Conservation (phyloP, 139 green algal species). For the Raphidocelis subcapitata region DNA sequence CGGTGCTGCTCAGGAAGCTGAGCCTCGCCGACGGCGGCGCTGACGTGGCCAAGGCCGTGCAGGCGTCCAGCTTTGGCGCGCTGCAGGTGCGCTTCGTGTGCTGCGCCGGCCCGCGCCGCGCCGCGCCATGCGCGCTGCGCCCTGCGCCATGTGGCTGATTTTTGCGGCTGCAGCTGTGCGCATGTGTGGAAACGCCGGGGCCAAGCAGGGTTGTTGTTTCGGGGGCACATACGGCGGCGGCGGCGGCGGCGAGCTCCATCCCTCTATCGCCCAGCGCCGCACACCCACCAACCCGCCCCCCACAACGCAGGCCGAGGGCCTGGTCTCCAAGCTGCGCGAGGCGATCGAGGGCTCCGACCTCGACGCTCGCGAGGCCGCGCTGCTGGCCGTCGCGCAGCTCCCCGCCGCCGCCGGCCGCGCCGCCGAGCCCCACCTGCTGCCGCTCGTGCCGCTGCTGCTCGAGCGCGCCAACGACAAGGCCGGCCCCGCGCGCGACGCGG, state of each 20-base stretch:
- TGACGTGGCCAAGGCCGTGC: conserved; percentile 13
- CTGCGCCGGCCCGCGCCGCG: no score
- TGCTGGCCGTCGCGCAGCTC: conserved; percentile 43
- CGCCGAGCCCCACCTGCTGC: conserved; percentile 71
- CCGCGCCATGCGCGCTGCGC: no score
- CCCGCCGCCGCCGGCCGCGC: conserved; percentile 31
- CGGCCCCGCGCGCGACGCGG: conserved; percentile 50
- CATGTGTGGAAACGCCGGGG: no score
- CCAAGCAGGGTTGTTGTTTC: no score
- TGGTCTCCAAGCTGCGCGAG: conserved; percentile 21
- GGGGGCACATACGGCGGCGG: no score
- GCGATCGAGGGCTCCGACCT: conserved; percentile 11
- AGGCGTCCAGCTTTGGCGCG: conserved; percentile 14
- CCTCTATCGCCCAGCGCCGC: no score
- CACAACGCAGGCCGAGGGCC: conserved; percentile 9
- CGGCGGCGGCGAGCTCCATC: no score
- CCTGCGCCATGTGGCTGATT: no score
- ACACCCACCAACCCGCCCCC: no score
- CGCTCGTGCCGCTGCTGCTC: conserved; percentile 61
- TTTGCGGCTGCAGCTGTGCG: no score
- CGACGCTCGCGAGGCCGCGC: conserved; percentile 41
- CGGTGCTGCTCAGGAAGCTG: conserved; percentile 17
- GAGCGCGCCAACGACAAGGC: conserved; percentile 72
- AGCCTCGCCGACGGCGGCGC: conserved; percentile 18
- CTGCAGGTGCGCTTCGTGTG: not conserved